Percentiles rank a stretch among this genome's conserved stretches.
These are phyloP conservation scores for Calonectria fujianensis DNA, from an alignment of 2,329 filamentous ascomycete species.

Conservation along the genomic window DNA sequence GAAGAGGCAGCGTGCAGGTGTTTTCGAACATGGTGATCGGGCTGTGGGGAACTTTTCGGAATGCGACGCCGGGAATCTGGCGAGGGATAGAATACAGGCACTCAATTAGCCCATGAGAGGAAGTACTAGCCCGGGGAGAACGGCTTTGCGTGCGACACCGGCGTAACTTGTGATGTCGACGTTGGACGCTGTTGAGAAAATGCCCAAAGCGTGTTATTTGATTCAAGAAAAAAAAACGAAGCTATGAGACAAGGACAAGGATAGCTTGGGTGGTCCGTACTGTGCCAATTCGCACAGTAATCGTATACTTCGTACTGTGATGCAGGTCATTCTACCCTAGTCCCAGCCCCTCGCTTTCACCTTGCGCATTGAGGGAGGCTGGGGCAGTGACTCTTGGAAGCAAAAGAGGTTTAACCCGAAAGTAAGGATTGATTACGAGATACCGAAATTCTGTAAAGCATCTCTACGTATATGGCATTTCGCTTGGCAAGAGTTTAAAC, in stretches of 20 bases:
- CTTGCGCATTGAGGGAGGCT: neutral
- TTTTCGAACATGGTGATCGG: conserved; percentile 85
- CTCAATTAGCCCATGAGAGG: conserved; percentile 36
- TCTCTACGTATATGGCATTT: neutral
- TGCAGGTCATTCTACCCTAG: neutral
- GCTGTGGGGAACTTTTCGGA: neutral
- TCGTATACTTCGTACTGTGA: neutral
- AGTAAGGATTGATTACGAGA: neutral
- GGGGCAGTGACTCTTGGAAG: neutral
- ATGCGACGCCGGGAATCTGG: conserved; percentile 24
- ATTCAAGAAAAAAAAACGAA: conserved; percentile 26
- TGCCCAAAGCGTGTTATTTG: conserved; percentile 1
- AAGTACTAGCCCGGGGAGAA: neutral
- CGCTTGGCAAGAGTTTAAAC: too few relatives aligned
- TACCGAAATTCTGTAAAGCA: neutral
- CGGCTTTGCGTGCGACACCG: neutral
- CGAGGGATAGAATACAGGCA: neutral
- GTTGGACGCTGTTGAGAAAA: conserved; percentile 8
- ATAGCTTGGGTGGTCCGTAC: conserved; percentile 26
- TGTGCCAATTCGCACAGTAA: neutral
- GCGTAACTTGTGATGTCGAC: neutral
- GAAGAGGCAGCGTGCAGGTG: conserved; percentile 90
- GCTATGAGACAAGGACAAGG: conserved; percentile 15
- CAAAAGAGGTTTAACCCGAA: neutral
- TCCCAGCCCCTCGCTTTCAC: neutral